A percentile compares a stretch with the other conserved stretches of the same genome.
These are phyloP conservation scores for Solanum habrochaites DNA, from an alignment of 257 asterid species.

Conservation along the genomic window DNA sequence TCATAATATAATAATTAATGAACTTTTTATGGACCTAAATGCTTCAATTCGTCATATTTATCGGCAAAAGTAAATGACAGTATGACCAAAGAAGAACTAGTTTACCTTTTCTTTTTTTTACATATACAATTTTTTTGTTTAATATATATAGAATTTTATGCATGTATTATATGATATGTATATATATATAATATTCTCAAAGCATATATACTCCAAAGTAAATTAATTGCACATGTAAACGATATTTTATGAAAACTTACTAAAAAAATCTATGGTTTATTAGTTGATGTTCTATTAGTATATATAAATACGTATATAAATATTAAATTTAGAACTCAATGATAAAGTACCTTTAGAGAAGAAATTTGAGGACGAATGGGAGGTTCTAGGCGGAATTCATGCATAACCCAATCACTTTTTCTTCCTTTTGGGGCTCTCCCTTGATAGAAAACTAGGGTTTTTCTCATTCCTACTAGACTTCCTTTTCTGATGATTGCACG, in stretches of 20 bases:
- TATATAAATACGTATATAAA: too few species aligned
- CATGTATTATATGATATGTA: background rate
- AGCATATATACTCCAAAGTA: background rate
- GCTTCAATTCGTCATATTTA: background rate
- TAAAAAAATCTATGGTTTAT: background rate
- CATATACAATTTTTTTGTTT: too few species aligned
- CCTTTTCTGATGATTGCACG: slow-evolving; percentile 39
- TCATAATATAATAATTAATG: background rate
- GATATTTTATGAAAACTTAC: too few species aligned
- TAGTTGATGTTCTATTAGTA: too few species aligned
- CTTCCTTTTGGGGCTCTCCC: slow-evolving; percentile 93
- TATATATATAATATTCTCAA: too few species aligned
- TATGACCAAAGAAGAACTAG: background rate
- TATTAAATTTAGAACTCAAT: background rate
- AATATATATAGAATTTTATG: too few species aligned
- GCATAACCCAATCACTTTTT: slow-evolving; percentile 91
- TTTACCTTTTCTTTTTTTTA: background rate
- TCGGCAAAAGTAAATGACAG: background rate
- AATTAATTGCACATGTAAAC: background rate
- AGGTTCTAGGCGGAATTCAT: slow-evolving; percentile 59
- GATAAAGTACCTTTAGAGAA: slow-evolving; percentile 22
- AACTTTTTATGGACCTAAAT: background rate
- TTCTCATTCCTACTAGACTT: slow-evolving; percentile 70
- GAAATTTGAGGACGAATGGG: slow-evolving; percentile 22
- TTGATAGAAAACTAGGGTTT: slow-evolving; percentile 74